Conservation (phyloP, 176 grass and related monocot species). For the Rhynchospora tenuis region DNA sequence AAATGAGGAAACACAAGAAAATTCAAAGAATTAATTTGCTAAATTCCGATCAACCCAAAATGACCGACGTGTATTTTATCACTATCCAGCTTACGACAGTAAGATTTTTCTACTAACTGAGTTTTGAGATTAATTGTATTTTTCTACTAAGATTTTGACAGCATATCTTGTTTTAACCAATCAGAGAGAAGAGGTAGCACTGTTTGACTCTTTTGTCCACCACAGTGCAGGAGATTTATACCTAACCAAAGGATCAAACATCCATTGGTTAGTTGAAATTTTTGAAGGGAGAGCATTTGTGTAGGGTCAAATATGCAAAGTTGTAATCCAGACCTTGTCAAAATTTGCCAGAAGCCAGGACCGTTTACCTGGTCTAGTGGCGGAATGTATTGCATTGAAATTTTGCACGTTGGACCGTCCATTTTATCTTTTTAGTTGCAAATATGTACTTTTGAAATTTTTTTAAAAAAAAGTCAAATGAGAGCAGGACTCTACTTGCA, state of each 20-base stretch:
- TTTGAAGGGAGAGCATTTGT: background rate
- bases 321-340: background rate
- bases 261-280: background rate
- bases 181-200: background rate
- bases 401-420: background rate
- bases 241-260: background rate
- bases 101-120: too few species aligned
- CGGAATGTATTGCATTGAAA: background rate
- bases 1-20: too few species aligned
- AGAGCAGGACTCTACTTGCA: background rate
- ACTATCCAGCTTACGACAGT: too few species aligned
- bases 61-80: too few species aligned
- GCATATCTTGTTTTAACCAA: background rate
- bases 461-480: background rate
- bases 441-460: background rate
- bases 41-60: too few species aligned
- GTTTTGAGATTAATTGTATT: background rate
- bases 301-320: background rate
- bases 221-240: background rate
- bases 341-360: background rate
- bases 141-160: background rate
- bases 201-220: background rate
- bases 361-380: background rate
- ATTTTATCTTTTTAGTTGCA: background rate
- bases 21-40: too few species aligned